These are phyloP conservation scores for Candida ulmi DNA, from an alignment of 805 yeast species.

Conservation along the genomic window DNA sequence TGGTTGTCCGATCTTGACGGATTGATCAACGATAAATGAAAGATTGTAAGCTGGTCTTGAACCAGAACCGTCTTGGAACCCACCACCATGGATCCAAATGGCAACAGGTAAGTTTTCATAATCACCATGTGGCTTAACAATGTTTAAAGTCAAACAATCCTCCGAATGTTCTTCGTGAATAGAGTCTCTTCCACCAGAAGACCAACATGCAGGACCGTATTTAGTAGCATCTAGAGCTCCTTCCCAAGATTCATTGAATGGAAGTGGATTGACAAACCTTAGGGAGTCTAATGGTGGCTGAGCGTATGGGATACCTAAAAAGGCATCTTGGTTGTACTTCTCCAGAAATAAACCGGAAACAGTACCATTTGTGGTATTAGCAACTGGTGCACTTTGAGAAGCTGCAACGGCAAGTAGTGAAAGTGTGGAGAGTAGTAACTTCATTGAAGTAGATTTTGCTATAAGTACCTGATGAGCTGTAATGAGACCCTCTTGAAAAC, in stretches of 20 bases:
- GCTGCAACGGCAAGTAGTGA: background rate
- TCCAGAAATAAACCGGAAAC: conserved; percentile 8
- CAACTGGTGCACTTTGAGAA: background rate
- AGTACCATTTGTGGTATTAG: conserved; percentile 9
- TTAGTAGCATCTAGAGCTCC: conserved; percentile 12
- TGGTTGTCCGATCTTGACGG: conserved; percentile 16
- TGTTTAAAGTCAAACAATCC: conserved; percentile 26
- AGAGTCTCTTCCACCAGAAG: conserved; percentile 8
- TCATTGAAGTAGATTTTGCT: too few species aligned
- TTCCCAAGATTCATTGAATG: conserved; percentile 12
- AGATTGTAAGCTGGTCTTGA: conserved; percentile 12
- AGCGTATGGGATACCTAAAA: conserved; percentile 25
- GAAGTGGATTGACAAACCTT: conserved; percentile 21
- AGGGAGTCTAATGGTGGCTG: conserved; percentile 22
- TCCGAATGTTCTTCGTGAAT: conserved; percentile 16
- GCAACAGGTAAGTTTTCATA: conserved; percentile 23
- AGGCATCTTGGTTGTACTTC: conserved; percentile 12
- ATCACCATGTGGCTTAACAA: conserved; percentile 19
- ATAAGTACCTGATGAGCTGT: too few species aligned
- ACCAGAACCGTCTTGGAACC: conserved; percentile 24
- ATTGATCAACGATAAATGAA: conserved; percentile 13
- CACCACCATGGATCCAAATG: conserved; percentile 34
- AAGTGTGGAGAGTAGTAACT: background rate
- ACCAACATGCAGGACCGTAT: conserved; percentile 21
- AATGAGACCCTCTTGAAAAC: too few species aligned